Conservation (phyloP, 768 basidiomycete genomes). For the Podaxis sp. region DNA sequence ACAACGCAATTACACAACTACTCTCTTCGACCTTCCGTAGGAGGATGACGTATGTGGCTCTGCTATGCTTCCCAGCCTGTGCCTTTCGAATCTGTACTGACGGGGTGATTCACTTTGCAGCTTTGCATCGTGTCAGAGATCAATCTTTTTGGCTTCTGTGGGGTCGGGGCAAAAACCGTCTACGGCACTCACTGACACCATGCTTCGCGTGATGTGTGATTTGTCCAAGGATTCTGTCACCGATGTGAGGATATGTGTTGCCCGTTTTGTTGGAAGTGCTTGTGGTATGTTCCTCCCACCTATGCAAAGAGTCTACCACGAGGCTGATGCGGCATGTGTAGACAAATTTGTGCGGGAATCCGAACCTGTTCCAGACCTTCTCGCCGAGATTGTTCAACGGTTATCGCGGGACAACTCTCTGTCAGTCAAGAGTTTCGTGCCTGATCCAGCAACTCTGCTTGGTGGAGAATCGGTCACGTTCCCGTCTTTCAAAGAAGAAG, state of each 20-base stretch:
- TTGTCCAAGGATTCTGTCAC: constrained; percentile 70
- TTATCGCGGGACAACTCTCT: constrained; percentile 57
- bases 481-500: constrained; percentile 2
- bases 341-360: constrained; percentile 29
- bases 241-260: constrained; percentile 84
- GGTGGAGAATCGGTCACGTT: constrained; percentile 7
- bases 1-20: constrained; percentile 34
- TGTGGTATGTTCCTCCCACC: constrained; percentile 44
- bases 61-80: constrained; percentile 6
- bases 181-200: constrained; percentile 43
- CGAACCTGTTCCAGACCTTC: constrained; percentile 30
- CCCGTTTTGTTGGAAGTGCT: constrained; percentile 64
- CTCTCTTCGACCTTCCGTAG: constrained; percentile 34
- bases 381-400: constrained; percentile 41
- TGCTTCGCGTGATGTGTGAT: constrained; percentile 53
- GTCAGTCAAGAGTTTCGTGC: constrained; percentile 64
- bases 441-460: constrained; percentile 19
- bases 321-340: constrained; percentile 19
- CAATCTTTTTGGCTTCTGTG: constrained; percentile 43
- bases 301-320: constrained; percentile 9
- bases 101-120: constrained; percentile 37
- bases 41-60: constrained; percentile 66
- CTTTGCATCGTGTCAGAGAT: constrained; percentile 73
- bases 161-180: constrained; percentile 29
- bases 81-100: constrained; percentile 10